phyloP scores from a whole-genome alignment of 2,329 filamentous ascomycete genomes.

The Dactylellina sp. region DNA sequence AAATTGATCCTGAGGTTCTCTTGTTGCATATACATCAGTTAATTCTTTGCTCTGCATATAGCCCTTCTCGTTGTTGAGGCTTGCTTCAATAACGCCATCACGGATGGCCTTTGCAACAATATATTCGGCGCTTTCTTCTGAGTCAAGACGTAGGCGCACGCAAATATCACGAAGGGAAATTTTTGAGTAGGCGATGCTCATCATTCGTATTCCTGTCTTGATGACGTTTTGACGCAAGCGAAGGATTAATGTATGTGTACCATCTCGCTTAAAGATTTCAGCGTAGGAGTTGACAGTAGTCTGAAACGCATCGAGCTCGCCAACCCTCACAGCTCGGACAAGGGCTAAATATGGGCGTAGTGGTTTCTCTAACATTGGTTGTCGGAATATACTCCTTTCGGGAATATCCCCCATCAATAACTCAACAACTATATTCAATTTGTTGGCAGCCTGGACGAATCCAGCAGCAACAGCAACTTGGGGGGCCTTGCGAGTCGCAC shows the following conservation, averaged over 20 bases:
- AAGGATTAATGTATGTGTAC: slow-evolving; percentile 93
- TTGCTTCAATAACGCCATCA: slow-evolving; percentile 96
- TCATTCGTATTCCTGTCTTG: slow-evolving; percentile 99
- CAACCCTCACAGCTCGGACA: slow-evolving; percentile 94
- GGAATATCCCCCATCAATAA: slow-evolving; percentile 98
- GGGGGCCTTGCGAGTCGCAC: slow-evolving; percentile 93
- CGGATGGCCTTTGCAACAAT: slow-evolving; percentile 99
- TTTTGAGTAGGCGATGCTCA: slow-evolving; percentile 96
- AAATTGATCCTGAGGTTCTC: slow-evolving; percentile 96
- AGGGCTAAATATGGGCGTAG: slow-evolving; percentile 93
- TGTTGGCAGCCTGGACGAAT: slow-evolving; percentile 95
- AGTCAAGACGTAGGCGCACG: slow-evolving; percentile 90
- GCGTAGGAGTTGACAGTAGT: slow-evolving; percentile 84
- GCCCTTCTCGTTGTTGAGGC: slow-evolving; percentile 89
- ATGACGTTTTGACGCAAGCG: slow-evolving; percentile 98
- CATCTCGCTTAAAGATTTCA: slow-evolving; percentile 88
- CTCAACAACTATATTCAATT: slow-evolving; percentile 96
- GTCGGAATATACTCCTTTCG: slow-evolving; percentile 92
- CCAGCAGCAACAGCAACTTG: slow-evolving; percentile 88
- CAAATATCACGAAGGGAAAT: slow-evolving; percentile 98
- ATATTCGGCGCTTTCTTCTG: slow-evolving; percentile 97
- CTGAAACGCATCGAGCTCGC: slow-evolving; percentile 92
- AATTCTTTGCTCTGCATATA: slow-evolving; percentile 99
- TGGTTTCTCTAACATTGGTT: slow-evolving; percentile 84
- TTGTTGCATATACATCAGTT: slow-evolving; percentile 93